Evolutionary conservation across 2,329 filamentous ascomycete genomes (phyloP), one percentile per base, ranked within the genome.

Genomic region (Cladophialophora carrionii): DNA sequence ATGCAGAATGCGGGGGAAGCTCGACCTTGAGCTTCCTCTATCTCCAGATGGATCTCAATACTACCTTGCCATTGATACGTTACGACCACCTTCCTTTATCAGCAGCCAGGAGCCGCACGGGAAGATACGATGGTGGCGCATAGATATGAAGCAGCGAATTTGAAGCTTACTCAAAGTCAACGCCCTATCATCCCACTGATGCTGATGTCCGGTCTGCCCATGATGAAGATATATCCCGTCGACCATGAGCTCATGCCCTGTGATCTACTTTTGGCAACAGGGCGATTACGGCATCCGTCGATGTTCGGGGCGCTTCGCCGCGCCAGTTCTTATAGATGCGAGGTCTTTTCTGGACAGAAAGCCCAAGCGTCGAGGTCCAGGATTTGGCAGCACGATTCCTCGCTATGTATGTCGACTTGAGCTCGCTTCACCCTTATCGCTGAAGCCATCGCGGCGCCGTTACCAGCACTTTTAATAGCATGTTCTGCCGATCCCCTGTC

Each of bases 41-140:
- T 22, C 26, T 41, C 8, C 8, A 31, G 9, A 34, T 12, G 9
- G 10, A 17, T 32, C 57, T 26, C 52, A 34, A 61, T 61, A 55
- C 59, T 55, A 61, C 59, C 59, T 48, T 55, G 41, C 31, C 59
- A 61, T 61, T 61, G 57, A 41, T 34, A 61, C 57, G 57, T 51
- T 61, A 32, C 49, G 24, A 32, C 22, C 57, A 61, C 57, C 57
- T 61, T 61, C 57, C 57, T 53, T 53, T 61, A 52, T 53, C 14
- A 29, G 57, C 20, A 4, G 20, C 57, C n/a, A 17, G 22, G 29
- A 34, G 31, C 46, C 17, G 43, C 31, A n/a, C 22, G 2, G 22
- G 22, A 49, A 49, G 56, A 58, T 58, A 58, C 43, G 41, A 14
- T 10, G 37, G n/a, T 17, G 37, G 37, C 17, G 2, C 24, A 17